These are phyloP conservation scores for Populus hybrid DNA, from an alignment of 441 rosid genomes.

Conservation along the genomic window DNA sequence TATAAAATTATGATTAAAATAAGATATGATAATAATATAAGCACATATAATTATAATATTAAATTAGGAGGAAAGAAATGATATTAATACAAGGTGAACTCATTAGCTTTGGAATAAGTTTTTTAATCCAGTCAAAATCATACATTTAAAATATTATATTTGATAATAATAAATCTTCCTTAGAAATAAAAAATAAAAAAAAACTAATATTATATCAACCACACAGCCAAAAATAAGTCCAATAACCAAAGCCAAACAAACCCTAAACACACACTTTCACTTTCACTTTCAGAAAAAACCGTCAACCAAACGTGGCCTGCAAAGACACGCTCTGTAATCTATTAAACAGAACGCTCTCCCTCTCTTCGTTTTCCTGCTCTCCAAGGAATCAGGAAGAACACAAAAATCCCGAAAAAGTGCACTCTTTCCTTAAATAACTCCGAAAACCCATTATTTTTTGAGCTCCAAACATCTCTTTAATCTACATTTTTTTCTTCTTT, in stretches of 20 bases:
- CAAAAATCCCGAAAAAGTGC: background rate
- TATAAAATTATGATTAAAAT: too few relatives aligned
- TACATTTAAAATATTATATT: too few relatives aligned
- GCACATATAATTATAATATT: background rate
- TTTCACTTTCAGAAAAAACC: background rate
- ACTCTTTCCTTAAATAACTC: background rate
- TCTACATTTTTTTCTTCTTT: background rate
- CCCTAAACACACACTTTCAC: background rate
- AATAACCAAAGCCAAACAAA: background rate
- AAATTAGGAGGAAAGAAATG: background rate
- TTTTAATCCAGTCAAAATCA: background rate
- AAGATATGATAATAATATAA: background rate
- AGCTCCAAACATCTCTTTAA: background rate
- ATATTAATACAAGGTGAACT: background rate
- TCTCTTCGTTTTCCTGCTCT: constrained; percentile 13
- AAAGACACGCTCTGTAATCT: background rate
- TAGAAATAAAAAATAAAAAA: background rate
- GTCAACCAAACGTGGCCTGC: background rate
- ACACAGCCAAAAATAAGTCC: background rate
- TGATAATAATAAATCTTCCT: background rate
- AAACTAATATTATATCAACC: background rate
- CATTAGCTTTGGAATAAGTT: background rate
- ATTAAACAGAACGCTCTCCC: background rate
- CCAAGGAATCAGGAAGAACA: constrained; percentile 29
- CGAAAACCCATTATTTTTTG: background rate